phyloP scores from a whole-genome alignment of 306 rosid genomes.

The Fragaria vesca region DNA sequence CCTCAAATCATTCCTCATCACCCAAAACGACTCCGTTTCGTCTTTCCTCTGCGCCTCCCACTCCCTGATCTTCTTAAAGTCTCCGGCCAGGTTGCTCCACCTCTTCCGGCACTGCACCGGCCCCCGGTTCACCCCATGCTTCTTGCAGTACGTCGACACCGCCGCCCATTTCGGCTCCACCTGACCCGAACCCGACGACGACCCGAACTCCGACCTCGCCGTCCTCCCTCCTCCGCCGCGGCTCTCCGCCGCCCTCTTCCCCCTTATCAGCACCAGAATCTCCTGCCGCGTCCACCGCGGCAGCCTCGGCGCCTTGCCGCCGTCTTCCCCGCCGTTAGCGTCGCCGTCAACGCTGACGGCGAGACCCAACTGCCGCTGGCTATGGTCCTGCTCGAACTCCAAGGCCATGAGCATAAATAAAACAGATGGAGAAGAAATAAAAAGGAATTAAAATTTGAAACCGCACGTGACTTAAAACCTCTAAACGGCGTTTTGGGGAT shows the following conservation, averaged over 20 bases:
- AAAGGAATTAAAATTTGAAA: neutral
- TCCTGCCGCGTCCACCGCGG: slow-evolving; percentile 98
- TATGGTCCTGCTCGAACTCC: slow-evolving; percentile 37
- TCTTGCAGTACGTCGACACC: slow-evolving; percentile 80
- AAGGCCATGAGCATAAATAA: slow-evolving; percentile 49
- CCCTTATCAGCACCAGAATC: slow-evolving; percentile 86
- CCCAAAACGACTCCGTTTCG: slow-evolving; percentile 91
- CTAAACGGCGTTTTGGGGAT: slow-evolving; percentile 56
- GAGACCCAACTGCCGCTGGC: slow-evolving; percentile 34
- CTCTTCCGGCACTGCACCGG: slow-evolving; percentile 98
- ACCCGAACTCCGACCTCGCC: slow-evolving; percentile 50
- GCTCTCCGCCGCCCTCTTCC: slow-evolving; percentile 78
- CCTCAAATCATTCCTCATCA: slow-evolving; percentile 90
- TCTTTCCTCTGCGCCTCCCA: slow-evolving; percentile 78
- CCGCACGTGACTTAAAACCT: slow-evolving; percentile 57
- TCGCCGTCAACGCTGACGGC: slow-evolving; percentile 42
- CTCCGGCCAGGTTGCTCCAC: slow-evolving; percentile 99
- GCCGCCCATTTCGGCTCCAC: slow-evolving; percentile 92
- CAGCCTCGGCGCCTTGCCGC: slow-evolving; percentile 64
- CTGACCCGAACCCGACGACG: slow-evolving; percentile 40
- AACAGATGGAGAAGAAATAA: neutral
- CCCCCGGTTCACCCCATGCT: slow-evolving; percentile 90
- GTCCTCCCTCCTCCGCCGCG: slow-evolving; percentile 58
- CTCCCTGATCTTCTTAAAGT: slow-evolving; percentile 91
- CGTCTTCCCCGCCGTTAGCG: slow-evolving; percentile 55